Evolutionary conservation across 2,329 filamentous ascomycete genomes (phyloP), one percentile per base, ranked within the genome.

Genomic region (Penicillium sp.): DNA sequence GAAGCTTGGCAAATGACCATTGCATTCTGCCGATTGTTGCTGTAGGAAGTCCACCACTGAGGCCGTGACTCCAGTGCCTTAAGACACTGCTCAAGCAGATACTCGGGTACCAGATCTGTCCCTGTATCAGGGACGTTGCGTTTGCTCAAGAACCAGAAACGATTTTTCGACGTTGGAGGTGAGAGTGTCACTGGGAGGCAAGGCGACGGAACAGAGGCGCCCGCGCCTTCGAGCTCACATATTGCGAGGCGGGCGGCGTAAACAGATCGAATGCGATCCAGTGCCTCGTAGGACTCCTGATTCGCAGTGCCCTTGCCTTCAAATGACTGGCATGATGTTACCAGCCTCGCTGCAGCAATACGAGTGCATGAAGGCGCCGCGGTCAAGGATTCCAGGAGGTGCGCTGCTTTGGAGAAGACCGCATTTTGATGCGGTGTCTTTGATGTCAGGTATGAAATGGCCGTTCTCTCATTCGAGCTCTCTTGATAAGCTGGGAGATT

Each of bases 1-100:
- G 79, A 77, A 25, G 81, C 81, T 53, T 83, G 78, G 55, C 84
- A 87, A 57, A 86, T 80, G 15, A 81, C 67, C 38, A 81, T 70
- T 2, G 81, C 81, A 55, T 83, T 82, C 48, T 83, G 80, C 47
- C 77, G 74, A 49, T 75, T 80, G 64, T 83, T 83, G 56, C 79
- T 81, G 68, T 82, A 87, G 23, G 81, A 84, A 1, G 76, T 83
- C 82, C 82, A 86, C 63, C 75, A 79, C 39, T 82, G 81, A 1
- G 78, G 74, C 23, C 77, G 73, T 15, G 75, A 74, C 40, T 78
- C 76, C 1, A 87, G 65, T 4, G 75, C 75, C 40, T 69, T 72
- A 4, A 83, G 66, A 56, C 83, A 87, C 8, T 68, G 59, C 40
- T 73, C 70, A 23, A 83, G 55, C 15, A 66, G 43, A 24, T 66